Percentiles rank a stretch among this genome's conserved stretches.
Evolutionary conservation across 306 rosid genomes (phyloP).

Genomic region (Acacia acuminata): DNA sequence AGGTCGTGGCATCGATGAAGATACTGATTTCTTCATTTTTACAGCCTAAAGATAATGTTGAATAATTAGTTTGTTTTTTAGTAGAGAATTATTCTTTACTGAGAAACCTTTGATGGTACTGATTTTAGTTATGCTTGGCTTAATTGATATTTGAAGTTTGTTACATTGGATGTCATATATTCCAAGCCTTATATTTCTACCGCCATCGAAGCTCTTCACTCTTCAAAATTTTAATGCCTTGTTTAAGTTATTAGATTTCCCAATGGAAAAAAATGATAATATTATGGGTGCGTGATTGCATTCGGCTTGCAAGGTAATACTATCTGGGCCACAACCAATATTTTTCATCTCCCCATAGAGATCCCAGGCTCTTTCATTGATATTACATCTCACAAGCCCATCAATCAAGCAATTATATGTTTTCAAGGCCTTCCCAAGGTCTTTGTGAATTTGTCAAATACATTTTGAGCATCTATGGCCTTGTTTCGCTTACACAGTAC

Average conservation of each 20-base stretch:
- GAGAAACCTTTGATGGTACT: constrained; percentile 5
- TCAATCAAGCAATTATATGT: constrained; percentile 75
- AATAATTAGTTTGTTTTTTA: background rate
- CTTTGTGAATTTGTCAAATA: constrained; percentile 69
- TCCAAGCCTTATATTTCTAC: background rate
- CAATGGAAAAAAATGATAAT: constrained; percentile 74
- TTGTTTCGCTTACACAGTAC: constrained; percentile 59
- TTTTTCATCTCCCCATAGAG: constrained; percentile 81
- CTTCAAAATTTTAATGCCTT: constrained; percentile 51
- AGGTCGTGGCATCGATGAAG: background rate
- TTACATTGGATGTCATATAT: background rate
- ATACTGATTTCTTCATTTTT: background rate
- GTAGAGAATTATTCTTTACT: background rate
- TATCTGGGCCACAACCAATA: constrained; percentile 65
- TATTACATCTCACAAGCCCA: constrained; percentile 64
- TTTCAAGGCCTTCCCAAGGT: constrained; percentile 59
- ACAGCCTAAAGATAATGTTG: background rate
- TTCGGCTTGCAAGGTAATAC: constrained; percentile 87
- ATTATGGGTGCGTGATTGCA: constrained; percentile 65
- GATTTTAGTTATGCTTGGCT: background rate
- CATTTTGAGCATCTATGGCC: constrained; percentile 63
- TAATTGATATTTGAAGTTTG: background rate
- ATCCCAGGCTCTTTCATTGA: constrained; percentile 59
- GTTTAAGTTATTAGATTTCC: constrained; percentile 53
- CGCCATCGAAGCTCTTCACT: background rate